These are phyloP conservation scores for Fusarium mexicanum DNA, from an alignment of 2,329 filamentous ascomycete genomes.

Conservation along the genomic window DNA sequence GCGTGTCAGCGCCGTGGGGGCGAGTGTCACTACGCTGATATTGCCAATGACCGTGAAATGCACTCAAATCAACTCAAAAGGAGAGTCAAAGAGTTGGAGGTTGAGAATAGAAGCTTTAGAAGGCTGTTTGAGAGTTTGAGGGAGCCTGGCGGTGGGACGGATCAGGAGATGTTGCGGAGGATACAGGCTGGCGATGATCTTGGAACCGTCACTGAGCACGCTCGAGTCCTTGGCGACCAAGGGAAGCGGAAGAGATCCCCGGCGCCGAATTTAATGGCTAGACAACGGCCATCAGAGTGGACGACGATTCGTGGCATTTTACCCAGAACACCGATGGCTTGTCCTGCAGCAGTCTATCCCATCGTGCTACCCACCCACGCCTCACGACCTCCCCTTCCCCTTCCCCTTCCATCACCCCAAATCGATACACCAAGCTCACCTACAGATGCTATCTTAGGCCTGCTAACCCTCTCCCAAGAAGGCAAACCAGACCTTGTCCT, in stretches of 20 bases:
- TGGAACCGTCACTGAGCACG: accelerated
- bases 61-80: not conserved
- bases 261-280: not conserved
- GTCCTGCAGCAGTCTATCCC: not conserved
- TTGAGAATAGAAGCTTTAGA: not conserved
- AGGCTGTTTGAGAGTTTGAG: not conserved
- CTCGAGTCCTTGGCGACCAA: not conserved
- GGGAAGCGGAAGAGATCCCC: not conserved
- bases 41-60: not conserved
- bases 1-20: not conserved
- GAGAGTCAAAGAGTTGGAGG: not conserved
- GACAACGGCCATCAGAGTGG: not conserved
- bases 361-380: not conserved
- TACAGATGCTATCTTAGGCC: not conserved
- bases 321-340: not conserved
- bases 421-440: not conserved
- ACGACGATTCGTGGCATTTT: not conserved
- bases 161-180: not conserved
- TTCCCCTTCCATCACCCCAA: not conserved
- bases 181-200: not conserved
- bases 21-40: not conserved
- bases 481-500: not conserved
- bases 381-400: accelerated
- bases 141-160: accelerated
- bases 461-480: accelerated